Evolutionary conservation across 2,329 filamentous ascomycete genomes (phyloP), one percentile per base, ranked within the genome.

Genomic region (Diaporthe aspalathi): DNA sequence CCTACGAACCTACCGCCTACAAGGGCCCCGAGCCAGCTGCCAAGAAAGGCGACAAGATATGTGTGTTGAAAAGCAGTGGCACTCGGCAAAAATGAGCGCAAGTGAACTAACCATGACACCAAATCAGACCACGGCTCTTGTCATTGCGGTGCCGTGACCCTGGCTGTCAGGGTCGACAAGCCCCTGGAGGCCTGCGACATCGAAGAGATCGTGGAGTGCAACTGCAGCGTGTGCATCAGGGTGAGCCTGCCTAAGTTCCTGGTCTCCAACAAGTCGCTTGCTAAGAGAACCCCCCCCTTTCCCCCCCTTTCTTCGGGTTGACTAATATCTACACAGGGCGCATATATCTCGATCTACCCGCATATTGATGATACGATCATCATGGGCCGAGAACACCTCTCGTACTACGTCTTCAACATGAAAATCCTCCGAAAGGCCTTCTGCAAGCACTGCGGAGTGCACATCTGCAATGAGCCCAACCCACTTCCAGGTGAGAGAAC

Each of bases 151-250:
- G 82, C 82, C 24, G 79, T 88, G 29, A 83, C 78, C 20, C 68
- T 86, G 1, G 83, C 84, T 1, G 50, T 87, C 45, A 81, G 79
- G 65, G 62, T 75, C 29, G 79, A 79, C 70, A 82, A 82, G 73
- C 81, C 84, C 1, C 75, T 88, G 12, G 80, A 84, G 14, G 32
- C 24, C 6, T 75, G 80, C 77, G 75, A 82, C 76, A 14, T 80
- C 27, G 80, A 79, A 16, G 65, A 16, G 1, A 73, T 81, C 6
- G 29, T 78, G 1, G 83, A 86, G 65, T 88, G 86, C 79, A 85
- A 87, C 76, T 88, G 87, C 80, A 88, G 86, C 75, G 81, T 83
- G 74, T 88, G 86, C 76, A 76, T 77, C 52, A 79, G 83, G 63
- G 83, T 84, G 78, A 75, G 79, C n/a, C 24, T 32, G 17, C n/a